Conservation (phyloP, 345 rosid species). For the Psidium friedrichsthalianum region DNA sequence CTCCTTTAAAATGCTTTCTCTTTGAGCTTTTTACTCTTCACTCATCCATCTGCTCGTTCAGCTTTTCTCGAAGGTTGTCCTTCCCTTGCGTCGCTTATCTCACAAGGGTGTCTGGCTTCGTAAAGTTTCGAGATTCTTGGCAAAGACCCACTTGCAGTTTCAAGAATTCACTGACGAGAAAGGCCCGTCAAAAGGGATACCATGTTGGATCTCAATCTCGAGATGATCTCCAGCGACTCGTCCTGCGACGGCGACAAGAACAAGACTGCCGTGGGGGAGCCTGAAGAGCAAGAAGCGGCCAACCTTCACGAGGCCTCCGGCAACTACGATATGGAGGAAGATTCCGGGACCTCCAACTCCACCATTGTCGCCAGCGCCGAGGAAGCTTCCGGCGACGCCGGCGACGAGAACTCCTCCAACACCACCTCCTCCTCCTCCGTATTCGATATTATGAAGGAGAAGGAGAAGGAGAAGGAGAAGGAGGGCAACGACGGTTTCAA, state of each 20-base stretch:
- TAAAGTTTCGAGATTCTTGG: neutral
- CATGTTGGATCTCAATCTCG: constrained; percentile 72
- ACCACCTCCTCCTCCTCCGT: constrained; percentile 13
- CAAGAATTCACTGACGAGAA: neutral
- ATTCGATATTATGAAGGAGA: constrained; percentile 33
- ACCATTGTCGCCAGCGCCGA: constrained; percentile 32
- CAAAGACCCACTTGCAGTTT: neutral
- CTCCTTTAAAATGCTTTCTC: neutral
- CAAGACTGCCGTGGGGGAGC: neutral
- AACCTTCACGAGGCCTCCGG: neutral
- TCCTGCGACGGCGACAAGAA: constrained; percentile 6
- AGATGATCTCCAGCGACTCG: constrained; percentile 19
- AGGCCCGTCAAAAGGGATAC: neutral
- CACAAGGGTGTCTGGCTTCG: neutral
- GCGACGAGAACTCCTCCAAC: constrained; percentile 31
- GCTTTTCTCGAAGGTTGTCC: neutral
- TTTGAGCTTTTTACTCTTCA: constrained; percentile 2
- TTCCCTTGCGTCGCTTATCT: neutral
- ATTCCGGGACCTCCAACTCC: constrained; percentile 42
- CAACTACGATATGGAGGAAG: constrained; percentile 11
- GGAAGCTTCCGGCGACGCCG: constrained; percentile 2
- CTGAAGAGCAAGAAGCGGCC: neutral
- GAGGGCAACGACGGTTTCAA: neutral
- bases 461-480: neutral
- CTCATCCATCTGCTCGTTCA: neutral